Percentiles rank a stretch among this genome's conserved stretches.
These are phyloP conservation scores for Ilyonectria sp. DNA, from an alignment of 2,329 filamentous ascomycete species.

Conservation along the genomic window DNA sequence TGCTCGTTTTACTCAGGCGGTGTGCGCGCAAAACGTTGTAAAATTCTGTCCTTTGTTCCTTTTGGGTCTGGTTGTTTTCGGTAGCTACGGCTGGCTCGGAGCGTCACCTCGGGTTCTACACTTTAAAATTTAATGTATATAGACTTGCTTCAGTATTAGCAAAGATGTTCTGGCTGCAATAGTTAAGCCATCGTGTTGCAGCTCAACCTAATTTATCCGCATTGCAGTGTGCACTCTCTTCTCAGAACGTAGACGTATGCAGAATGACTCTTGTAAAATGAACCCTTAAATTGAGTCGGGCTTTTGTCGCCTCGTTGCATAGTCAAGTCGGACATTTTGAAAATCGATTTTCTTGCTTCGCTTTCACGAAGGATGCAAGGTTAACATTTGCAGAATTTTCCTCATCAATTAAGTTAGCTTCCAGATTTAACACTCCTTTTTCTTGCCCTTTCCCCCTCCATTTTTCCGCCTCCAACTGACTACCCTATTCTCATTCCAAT, in stretches of 20 bases:
- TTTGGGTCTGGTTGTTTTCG: no score
- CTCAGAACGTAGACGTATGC: neutral
- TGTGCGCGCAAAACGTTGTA: neutral
- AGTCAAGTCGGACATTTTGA: no score
- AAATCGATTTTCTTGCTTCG: no score
- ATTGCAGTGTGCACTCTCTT: neutral
- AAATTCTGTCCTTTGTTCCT: neutral
- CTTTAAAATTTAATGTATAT: neutral
- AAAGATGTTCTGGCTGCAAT: neutral
- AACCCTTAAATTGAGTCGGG: neutral
- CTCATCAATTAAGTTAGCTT: no score
- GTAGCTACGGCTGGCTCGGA: neutral
- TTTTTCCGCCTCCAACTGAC: no score
- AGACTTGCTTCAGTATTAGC: neutral
- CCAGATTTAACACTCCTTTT: no score
- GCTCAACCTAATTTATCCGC: neutral
- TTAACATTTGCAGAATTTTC: no score
- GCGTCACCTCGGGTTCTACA: neutral
- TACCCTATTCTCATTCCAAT: no score
- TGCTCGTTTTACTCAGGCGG: neutral
- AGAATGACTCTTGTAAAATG: neutral
- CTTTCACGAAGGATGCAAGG: no score
- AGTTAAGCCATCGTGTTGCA: neutral
- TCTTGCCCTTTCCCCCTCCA: no score
- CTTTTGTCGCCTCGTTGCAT: no score